Percentiles rank a stretch among this genome's conserved stretches.
phyloP scores from a whole-genome alignment of 257 asterid species.

The Jasminum sambac region DNA sequence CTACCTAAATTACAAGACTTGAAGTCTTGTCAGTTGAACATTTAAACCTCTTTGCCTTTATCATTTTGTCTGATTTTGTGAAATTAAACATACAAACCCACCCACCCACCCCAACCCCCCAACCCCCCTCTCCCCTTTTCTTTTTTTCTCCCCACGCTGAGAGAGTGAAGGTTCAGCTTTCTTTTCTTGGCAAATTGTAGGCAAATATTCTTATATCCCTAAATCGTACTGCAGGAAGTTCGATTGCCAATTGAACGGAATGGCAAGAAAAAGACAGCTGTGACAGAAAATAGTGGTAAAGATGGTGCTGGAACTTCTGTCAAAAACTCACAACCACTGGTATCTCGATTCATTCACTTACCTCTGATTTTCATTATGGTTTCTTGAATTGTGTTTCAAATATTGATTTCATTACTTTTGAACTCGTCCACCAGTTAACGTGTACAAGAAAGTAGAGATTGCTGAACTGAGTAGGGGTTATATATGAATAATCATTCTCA shows the following conservation, averaged over 20 bases:
- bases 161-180: conserved; percentile 6
- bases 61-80: too few relatives aligned
- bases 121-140: too few relatives aligned
- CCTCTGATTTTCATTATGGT: not conserved
- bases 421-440: not conserved
- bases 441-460: not conserved
- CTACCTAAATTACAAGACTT: not conserved
- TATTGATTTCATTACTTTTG: not conserved
- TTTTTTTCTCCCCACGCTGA: too few relatives aligned
- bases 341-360: not conserved
- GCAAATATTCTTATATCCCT: not conserved
- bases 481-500: not conserved
- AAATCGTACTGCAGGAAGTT: conserved; percentile 27
- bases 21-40: not conserved
- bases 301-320: conserved; percentile 44
- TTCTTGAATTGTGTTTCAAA: not conserved
- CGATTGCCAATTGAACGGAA: not conserved
- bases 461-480: not conserved
- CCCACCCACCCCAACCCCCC: too few relatives aligned
- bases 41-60: not conserved
- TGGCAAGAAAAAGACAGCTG: conserved; percentile 15
- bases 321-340: not conserved
- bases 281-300: conserved; percentile 45
- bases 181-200: not conserved
- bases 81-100: too few relatives aligned